Evolutionary conservation across 495 filamentous ascomycete genomes (phyloP), one percentile per base, ranked within the genome.

Genomic region (Tetracladium marchalianum): DNA sequence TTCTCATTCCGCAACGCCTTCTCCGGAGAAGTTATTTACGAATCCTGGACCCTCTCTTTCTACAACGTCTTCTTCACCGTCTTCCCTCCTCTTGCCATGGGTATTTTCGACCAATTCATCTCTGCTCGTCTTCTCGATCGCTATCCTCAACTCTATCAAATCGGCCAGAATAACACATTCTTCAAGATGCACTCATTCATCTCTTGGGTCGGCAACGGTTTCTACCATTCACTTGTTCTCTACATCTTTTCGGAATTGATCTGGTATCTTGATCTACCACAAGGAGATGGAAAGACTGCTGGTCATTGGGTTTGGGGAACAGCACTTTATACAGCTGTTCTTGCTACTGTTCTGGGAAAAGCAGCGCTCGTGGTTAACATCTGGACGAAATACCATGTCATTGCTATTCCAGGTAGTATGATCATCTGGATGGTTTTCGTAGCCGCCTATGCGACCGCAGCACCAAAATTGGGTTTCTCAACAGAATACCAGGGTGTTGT

Each of bases 51-150:
- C 1, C 72, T 99, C 11, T 95, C 93, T 11, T 94, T 95, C 71
- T 99, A 96, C 74, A 99, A 99, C 70, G 88, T 99, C 63, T 84
- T 99, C 63, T 99, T 95, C 67, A 97, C 93, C 8, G 84, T 93
- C 36, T 66, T 96, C 31, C 93, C 93, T 34, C 93, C 93, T 1
- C 81, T 99, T 37, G 90, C 83, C 19, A 86, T 99, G 65, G 93
- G 93, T 53, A 94, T 97, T 53, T 90, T 95, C 51, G 93, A 99
- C 59, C 93, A 99, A 61, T 97, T 93, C 65, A 89, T 99, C 59
- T 94, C 87, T 22, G 93, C 93, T 35, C 83, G 93, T 32, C 70
- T 97, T n/a, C 75, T 99, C 16, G 93, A 99, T 62, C 82, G 93
- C 35, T 99, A 99, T 61, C 93, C 93, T 16, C 93, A 97, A 61